A percentile compares a stretch with the other conserved stretches of the same genome.
Evolutionary conservation across 1,284 basidiomycete species (phyloP).

Genomic region (Pseudozyma pruni): DNA sequence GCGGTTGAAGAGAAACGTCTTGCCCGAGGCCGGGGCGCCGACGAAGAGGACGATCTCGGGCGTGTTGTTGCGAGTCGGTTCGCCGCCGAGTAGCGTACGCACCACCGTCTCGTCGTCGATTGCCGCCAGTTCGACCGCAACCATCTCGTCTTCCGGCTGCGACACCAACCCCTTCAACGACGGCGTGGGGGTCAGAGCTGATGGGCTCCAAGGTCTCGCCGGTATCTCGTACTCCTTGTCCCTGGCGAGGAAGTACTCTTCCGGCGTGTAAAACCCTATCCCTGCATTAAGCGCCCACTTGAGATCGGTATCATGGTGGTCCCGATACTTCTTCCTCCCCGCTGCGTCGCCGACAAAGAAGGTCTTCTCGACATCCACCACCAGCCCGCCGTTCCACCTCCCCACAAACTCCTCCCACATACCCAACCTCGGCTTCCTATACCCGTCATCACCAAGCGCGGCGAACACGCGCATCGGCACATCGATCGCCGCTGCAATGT

Average conservation of each 20-base stretch:
- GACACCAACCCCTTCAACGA: constrained; percentile 18
- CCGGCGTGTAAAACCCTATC: constrained; percentile 60
- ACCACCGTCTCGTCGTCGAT: neutral
- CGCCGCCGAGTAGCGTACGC: constrained; percentile 1
- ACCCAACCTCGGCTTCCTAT: constrained; percentile 57
- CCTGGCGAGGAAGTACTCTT: constrained; percentile 57
- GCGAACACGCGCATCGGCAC: constrained; percentile 56
- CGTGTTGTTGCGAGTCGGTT: too few relatives aligned
- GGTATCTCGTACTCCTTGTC: constrained; percentile 30
- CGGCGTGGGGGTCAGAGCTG: neutral
- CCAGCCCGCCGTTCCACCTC: constrained; percentile 28
- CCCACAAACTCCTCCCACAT: constrained; percentile 44
- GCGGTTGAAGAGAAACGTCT: constrained; percentile 80
- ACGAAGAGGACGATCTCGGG: constrained; percentile 81
- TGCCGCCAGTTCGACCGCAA: constrained; percentile 7
- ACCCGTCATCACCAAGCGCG: constrained; percentile 53
- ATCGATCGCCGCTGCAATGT: constrained; percentile 44
- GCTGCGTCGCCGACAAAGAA: constrained; percentile 67
- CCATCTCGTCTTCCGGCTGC: constrained; percentile 23
- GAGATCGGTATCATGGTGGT: constrained; percentile 63
- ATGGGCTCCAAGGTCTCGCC: constrained; percentile 23
- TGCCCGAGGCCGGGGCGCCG: constrained; percentile 87
- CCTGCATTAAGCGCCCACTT: constrained; percentile 64
- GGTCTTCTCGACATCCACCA: constrained; percentile 28
- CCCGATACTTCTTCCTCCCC: constrained; percentile 41